Conservation (phyloP, 2,329 filamentous ascomycete species). For the Aspergillus tanneri region DNA sequence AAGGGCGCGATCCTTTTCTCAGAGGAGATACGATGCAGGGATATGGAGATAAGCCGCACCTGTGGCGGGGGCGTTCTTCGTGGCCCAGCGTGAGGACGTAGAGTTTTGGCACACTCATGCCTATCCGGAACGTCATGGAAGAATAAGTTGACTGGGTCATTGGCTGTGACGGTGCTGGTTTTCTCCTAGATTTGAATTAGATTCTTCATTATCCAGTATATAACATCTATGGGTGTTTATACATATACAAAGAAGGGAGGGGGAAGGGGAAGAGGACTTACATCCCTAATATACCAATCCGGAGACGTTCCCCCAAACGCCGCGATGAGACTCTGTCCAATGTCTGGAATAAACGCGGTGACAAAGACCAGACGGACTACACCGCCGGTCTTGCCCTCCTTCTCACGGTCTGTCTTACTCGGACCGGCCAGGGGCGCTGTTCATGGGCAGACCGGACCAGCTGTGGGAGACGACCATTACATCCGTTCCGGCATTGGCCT, state of each 20-base stretch:
- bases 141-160: slow-evolving; percentile 27
- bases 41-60: slow-evolving; percentile 27
- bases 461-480: slow-evolving; percentile 37
- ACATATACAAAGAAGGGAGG: too few relatives aligned
- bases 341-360: slow-evolving; percentile 33
- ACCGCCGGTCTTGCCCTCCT: slow-evolving; percentile 31
- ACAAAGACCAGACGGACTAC: slow-evolving; percentile 37
- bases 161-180: slow-evolving; percentile 26
- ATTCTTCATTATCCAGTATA: background rate
- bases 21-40: slow-evolving; percentile 28
- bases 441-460: slow-evolving; percentile 39
- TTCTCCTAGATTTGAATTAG: slow-evolving; percentile 11
- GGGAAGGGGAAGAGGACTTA: too few relatives aligned
- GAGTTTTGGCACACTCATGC: slow-evolving; percentile 26
- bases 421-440: slow-evolving; percentile 35
- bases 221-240: background rate
- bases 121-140: slow-evolving; percentile 35
- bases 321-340: slow-evolving; percentile 32
- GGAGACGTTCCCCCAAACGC: slow-evolving; percentile 30
- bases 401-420: slow-evolving; percentile 28
- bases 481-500: slow-evolving; percentile 28
- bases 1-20: slow-evolving; percentile 32
- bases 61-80: slow-evolving; percentile 29
- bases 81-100: slow-evolving; percentile 34
- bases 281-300: slow-evolving; percentile 33